phyloP scores from a whole-genome alignment of 768 basidiomycete genomes.

The Mrakia blollopis region DNA sequence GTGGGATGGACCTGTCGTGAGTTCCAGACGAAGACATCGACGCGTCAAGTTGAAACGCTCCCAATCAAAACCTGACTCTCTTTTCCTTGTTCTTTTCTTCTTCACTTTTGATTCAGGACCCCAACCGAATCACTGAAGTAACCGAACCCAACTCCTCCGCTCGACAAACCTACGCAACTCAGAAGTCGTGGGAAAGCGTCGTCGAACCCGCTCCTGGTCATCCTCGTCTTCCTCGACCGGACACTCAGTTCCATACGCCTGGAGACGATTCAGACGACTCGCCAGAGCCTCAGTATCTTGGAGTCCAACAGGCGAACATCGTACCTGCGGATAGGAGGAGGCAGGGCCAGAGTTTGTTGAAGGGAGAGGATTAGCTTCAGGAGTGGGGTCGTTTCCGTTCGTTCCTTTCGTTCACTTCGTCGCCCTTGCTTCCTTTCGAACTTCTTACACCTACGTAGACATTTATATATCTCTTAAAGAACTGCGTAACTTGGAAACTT shows the following conservation, averaged over 20 bases:
- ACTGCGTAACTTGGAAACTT: no score
- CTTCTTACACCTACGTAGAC: no score
- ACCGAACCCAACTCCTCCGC: neutral
- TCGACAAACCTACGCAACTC: neutral
- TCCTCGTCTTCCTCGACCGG: neutral
- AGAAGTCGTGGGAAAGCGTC: neutral
- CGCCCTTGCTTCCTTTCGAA: neutral
- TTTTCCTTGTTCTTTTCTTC: neutral
- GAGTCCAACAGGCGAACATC: neutral
- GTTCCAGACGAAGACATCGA: neutral
- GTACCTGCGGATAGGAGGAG: neutral
- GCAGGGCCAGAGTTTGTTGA: slow-evolving; percentile 4
- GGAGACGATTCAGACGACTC: neutral
- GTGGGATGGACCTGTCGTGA: neutral
- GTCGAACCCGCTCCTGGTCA: neutral
- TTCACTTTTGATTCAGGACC: neutral
- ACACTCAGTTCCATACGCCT: slow-evolving; percentile 9
- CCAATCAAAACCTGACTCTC: neutral
- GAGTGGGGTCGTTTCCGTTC: neutral
- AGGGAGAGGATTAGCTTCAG: neutral
- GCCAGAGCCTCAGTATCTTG: neutral
- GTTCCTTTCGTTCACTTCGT: neutral
- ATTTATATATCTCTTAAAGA: no score
- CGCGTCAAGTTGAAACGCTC: no score
- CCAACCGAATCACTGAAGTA: neutral